A percentile compares a stretch with the other conserved stretches of the same genome.
Evolutionary conservation across 495 filamentous ascomycete genomes (phyloP).

Genomic region (Lasiosphaeriaceae sp.): DNA sequence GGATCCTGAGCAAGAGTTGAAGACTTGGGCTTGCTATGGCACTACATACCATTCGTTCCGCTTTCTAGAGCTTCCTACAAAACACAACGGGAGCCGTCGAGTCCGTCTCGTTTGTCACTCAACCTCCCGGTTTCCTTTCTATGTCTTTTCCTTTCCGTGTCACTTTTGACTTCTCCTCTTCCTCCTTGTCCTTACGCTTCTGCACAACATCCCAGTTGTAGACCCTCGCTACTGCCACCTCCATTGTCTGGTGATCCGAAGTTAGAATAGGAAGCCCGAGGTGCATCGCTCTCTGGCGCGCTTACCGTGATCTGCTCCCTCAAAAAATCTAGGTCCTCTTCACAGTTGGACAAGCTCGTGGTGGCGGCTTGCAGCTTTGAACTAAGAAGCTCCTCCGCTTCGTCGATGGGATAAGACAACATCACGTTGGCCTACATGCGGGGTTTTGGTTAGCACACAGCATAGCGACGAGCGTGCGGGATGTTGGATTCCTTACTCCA

Average conservation of each 20-base stretch:
- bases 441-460: not conserved
- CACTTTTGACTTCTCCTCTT: conserved; percentile 51
- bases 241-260: conserved; percentile 65
- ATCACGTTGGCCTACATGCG: conserved; percentile 81
- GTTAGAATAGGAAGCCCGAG: conserved; percentile 22
- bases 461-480: not conserved
- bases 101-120: not conserved
- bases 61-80: too few relatives aligned
- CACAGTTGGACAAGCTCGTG: conserved; percentile 73
- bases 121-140: conserved; percentile 18
- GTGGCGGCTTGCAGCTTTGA: conserved; percentile 79
- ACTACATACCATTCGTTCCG: too few relatives aligned
- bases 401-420: conserved; percentile 85
- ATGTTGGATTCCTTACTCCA: conserved; percentile 54
- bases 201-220: conserved; percentile 98
- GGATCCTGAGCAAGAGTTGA: too few relatives aligned
- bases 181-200: conserved; percentile 83
- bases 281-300: not conserved
- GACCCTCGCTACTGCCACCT: conserved; percentile 93
- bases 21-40: too few relatives aligned
- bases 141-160: conserved; percentile 31
- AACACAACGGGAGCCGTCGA: too few relatives aligned
- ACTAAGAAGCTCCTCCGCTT: conserved; percentile 75
- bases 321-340: conserved; percentile 95
- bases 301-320: conserved; percentile 92